Evolutionary conservation across 495 filamentous ascomycete genomes (phyloP).

Genomic region (Penicillium lagena): DNA sequence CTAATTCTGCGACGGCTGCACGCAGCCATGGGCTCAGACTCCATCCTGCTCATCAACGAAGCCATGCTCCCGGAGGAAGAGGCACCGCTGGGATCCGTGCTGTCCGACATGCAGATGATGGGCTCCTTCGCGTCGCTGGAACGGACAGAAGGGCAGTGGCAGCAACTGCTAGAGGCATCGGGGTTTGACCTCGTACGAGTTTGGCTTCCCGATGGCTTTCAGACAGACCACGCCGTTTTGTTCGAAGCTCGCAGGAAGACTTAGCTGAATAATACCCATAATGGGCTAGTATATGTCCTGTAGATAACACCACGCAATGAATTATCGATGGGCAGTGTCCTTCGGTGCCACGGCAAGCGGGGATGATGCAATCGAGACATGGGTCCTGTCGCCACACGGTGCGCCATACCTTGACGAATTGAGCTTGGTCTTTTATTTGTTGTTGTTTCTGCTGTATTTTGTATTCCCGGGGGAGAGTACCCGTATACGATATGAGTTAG

Average conservation of each 20-base stretch:
- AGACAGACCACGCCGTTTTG: slow-evolving; percentile 8
- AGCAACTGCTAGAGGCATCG: slow-evolving; percentile 24
- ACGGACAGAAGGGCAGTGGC: slow-evolving; percentile 19
- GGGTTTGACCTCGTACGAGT: slow-evolving; percentile 55
- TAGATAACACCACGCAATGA: too few relatives aligned
- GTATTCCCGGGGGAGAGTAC: too few relatives aligned
- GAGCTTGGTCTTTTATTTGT: too few relatives aligned
- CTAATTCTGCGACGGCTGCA: slow-evolving; percentile 33
- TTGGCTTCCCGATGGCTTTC: slow-evolving; percentile 5
- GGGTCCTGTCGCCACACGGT: too few relatives aligned
- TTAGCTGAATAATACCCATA: not conserved
- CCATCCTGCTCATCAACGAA: slow-evolving; percentile 42
- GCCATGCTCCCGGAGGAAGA: slow-evolving; percentile 8
- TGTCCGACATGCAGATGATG: slow-evolving; percentile 39
- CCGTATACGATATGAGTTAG: too few relatives aligned
- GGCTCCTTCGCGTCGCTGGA: slow-evolving; percentile 22
- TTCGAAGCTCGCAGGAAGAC: slow-evolving; percentile 4
- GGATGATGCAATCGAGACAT: too few relatives aligned
- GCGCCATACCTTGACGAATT: too few relatives aligned
- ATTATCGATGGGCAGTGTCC: too few relatives aligned
- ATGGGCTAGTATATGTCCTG: too few relatives aligned
- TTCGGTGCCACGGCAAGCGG: too few relatives aligned
- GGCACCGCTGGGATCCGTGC: slow-evolving; percentile 2
- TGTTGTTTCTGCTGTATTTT: too few relatives aligned
- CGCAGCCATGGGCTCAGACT: slow-evolving; percentile 33